A percentile compares a stretch with the other conserved stretches of the same genome.
Evolutionary conservation across 495 filamentous ascomycete genomes (phyloP).

Genomic region (Penicillium fimorum): DNA sequence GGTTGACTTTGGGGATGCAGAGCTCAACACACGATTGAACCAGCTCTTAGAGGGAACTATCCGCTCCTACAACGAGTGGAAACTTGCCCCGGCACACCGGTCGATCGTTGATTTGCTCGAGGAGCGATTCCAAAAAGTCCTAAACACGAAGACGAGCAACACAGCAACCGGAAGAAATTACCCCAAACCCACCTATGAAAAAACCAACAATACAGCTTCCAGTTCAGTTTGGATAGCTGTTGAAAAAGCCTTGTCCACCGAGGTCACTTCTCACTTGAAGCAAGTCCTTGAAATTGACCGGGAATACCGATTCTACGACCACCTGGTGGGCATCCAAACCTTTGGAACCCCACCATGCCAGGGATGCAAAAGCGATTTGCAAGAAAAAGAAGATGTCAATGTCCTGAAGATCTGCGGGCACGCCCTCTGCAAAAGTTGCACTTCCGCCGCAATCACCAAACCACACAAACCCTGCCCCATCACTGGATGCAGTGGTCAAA

Average conservation of each 20-base stretch:
- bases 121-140: neutral
- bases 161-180: neutral
- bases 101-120: neutral
- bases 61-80: neutral
- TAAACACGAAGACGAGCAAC: neutral
- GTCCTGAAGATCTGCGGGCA: conserved; percentile 54
- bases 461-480: conserved; percentile 27
- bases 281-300: conserved; percentile 30
- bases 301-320: conserved; percentile 32
- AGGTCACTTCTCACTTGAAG: conserved; percentile 5
- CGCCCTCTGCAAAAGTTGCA: conserved; percentile 43
- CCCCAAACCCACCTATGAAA: neutral
- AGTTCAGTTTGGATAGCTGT: neutral
- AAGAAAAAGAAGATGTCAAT: conserved; percentile 18
- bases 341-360: conserved; percentile 24
- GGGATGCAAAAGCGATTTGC: conserved; percentile 22
- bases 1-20: neutral
- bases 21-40: neutral
- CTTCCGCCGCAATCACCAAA: neutral
- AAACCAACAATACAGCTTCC: neutral
- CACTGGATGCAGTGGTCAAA: conserved; percentile 30
- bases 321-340: conserved; percentile 26
- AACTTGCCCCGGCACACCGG: neutral
- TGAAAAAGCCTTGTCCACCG: conserved; percentile 7
- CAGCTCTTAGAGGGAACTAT: neutral